These are phyloP conservation scores for Hypoxylon fragiforme DNA, from an alignment of 495 filamentous ascomycete species.

Conservation along the genomic window DNA sequence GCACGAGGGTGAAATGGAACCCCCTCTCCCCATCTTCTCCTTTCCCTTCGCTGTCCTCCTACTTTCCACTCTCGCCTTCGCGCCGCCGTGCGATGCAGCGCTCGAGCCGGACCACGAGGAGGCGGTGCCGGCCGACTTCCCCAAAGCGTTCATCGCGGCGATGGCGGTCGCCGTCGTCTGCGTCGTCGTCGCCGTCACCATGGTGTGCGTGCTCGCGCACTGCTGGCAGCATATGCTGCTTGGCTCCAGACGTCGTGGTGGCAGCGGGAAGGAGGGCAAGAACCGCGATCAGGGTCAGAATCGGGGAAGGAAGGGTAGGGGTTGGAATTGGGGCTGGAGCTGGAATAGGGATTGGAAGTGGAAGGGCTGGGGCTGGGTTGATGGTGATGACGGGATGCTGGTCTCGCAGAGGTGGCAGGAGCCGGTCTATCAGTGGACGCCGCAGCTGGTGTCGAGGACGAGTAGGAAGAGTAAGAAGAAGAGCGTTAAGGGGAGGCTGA, in stretches of 20 bases:
- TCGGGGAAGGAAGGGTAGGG: too few species aligned
- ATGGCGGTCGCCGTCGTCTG: constrained; percentile 10
- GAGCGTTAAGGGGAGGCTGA: too few species aligned
- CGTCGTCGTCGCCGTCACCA: constrained; percentile 10
- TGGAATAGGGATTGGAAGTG: too few species aligned
- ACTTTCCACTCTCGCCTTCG: too few species aligned
- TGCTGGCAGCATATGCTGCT: constrained; percentile 30
- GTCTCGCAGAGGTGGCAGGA: constrained; percentile 14
- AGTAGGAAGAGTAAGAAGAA: constrained; percentile 4
- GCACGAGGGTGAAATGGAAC: neutral
- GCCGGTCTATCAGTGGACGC: constrained; percentile 25
- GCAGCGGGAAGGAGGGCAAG: too few species aligned
- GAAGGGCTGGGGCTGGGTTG: too few species aligned
- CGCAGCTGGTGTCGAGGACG: constrained; percentile 10
- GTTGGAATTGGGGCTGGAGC: too few species aligned
- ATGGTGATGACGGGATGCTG: too few species aligned
- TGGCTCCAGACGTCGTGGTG: too few species aligned
- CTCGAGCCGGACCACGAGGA: neutral
- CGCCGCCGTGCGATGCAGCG: neutral
- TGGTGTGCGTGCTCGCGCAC: constrained; percentile 33
- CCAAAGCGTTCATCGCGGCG: constrained; percentile 28
- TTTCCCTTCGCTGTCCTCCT: too few species aligned
- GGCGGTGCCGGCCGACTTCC: constrained; percentile 15
- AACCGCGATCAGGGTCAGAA: too few species aligned
- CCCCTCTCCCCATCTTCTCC: neutral